phyloP scores from a whole-genome alignment of 805 yeast species.

The Metschnikowia kofuensis region DNA sequence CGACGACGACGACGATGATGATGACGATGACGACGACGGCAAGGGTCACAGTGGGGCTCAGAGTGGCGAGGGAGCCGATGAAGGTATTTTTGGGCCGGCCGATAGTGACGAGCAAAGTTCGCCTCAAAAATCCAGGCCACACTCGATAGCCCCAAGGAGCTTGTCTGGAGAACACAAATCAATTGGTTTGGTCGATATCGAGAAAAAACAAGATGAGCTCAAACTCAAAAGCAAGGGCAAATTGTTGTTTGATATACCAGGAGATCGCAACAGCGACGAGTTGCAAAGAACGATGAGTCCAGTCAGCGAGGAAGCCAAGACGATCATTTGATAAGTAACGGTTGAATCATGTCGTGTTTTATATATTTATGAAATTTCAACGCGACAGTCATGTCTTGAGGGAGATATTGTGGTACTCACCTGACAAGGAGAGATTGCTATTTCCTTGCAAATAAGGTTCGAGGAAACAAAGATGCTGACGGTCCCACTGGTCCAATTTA shows the following conservation, averaged over 20 bases:
- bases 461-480: constrained; percentile 11
- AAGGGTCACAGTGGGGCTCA: neutral
- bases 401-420: neutral
- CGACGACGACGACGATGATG: constrained; percentile 38
- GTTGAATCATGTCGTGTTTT: no score
- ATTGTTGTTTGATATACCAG: neutral
- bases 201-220: constrained; percentile 4
- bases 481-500: constrained; percentile 11
- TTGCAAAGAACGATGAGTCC: constrained; percentile 15
- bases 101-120: neutral
- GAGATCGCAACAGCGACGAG: constrained; percentile 6
- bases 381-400: neutral
- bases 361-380: neutral
- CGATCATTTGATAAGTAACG: constrained; percentile 9
- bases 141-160: neutral
- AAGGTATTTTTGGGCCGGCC: constrained; percentile 7
- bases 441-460: constrained; percentile 3
- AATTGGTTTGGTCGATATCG: neutral
- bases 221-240: neutral
- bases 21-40: constrained; percentile 36
- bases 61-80: neutral
- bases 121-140: neutral
- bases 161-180: neutral
- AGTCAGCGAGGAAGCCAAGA: constrained; percentile 15
- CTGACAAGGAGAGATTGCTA: constrained; percentile 1